Conservation (phyloP, 176 grass and related monocot species). For the Pharus latifolius region DNA sequence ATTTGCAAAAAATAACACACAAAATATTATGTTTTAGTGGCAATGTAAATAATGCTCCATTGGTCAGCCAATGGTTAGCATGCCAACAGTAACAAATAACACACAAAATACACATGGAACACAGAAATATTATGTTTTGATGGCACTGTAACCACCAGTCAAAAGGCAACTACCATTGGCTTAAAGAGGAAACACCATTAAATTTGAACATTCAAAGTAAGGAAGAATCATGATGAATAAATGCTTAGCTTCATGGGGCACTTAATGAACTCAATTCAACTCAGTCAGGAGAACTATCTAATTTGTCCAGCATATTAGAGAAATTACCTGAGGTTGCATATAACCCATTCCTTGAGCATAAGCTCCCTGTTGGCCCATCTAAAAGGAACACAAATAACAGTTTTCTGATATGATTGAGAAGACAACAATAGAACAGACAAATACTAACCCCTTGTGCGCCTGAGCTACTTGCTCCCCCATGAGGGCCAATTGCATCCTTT, state of each 20-base stretch:
- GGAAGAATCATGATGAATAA: no score
- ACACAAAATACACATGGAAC: no score
- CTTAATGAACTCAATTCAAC: no score
- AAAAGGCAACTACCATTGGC: no score
- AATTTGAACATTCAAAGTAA: no score
- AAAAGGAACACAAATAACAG: conserved; percentile 10
- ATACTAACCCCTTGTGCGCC: conserved; percentile 43
- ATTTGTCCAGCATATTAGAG: not conserved
- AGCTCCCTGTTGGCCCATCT: conserved; percentile 65
- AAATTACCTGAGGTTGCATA: conserved; percentile 68
- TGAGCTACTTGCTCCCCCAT: conserved; percentile 35
- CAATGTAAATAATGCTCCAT: no score
- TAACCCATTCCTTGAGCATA: conserved; percentile 71
- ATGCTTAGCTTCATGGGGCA: no score
- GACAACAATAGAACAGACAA: not conserved
- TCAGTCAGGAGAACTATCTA: not conserved
- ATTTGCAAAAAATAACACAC: not conserved
- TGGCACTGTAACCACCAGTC: no score
- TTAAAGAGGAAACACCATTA: no score
- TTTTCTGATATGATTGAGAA: not conserved
- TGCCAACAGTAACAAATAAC: no score
- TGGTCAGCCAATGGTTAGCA: no score
- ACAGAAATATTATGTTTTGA: no score
- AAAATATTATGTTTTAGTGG: not conserved
- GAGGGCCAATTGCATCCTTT: conserved; percentile 41